Base-by-base conservation (phyloP, 1,284 basidiomycete genomes). In the Naganishia sp. region DNA sequence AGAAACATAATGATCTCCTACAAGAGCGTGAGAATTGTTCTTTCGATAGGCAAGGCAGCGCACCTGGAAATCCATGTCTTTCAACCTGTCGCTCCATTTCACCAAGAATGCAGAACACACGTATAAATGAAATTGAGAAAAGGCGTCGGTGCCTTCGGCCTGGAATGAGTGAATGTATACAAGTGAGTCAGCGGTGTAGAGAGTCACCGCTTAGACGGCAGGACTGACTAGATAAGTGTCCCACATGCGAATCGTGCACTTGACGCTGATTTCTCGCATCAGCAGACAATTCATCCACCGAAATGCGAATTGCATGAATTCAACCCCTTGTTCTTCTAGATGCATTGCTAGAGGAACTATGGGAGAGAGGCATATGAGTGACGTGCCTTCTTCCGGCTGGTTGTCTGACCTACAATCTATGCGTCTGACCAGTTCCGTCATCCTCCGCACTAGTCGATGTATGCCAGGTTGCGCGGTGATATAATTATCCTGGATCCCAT, bases 1-100 rank as follows among this genome's bases (percentile, higher is more conserved):
- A 99, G 84, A 81, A 97, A 99, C 90, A 99, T 98, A 79, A 99
- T 99, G 78, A 98, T 96, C 59, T 92, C 93, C 92, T 95, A 71
- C 67, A 43, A 63, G 18, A 28, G 18, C 60, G 6, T 50, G 36
- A 11, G 44, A 54, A 54, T 15, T 25, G n/a, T 33, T 57, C 9
- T 5, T 54, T 15, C 15, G 11, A 42, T 49, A 15, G 48, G 49
- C 21, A 11, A 43, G 55, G 55, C 2, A 68, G 75, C 83, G 65
- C 70, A 90, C 94, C 86, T 97, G 94, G 74, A 97, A 97, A 78
- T 98, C 94, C 92, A 96, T 96, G 73, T 89, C 86, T 43, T 88
- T 87, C 67, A 97, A 82, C 74, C 90, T 88, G 63, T 92, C 88
- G 72, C 90, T 93, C 89, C 92, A 97, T 70, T 88, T 87, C 43